Base-by-base conservation (phyloP, 2,329 filamentous ascomycete species). In the Lasiodiplodia hormozganensis region DNA sequence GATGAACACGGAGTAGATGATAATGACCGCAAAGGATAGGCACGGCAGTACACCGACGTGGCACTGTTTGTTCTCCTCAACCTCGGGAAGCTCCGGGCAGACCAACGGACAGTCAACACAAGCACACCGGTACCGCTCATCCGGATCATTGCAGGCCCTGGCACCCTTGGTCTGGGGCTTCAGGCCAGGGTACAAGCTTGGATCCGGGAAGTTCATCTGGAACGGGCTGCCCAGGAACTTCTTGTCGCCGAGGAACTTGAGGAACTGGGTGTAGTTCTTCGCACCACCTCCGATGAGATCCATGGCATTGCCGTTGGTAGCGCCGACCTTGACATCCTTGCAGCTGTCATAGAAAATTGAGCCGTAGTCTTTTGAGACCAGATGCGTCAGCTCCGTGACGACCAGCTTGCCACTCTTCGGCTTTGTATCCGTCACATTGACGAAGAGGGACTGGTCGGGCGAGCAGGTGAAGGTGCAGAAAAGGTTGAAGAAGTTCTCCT, bases 381-480 rank as follows among this genome's bases (percentile, higher is more conserved):
- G 83, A 76, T 97, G 95, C 76, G 97, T 94, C 25, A 99, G 82
- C 82, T 97, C 93, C 1, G 92, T 93, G 16, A 97, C 94, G n/a
- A 93, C 80, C 68, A 82, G 82, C 72, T 90, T 89, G 80, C 86
- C 77, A 71, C 82, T 79, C 80, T 85, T 92, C 25, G 86, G 80
- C 71, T 88, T 86, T 0, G 90, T 91, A 65, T 89, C 82, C 12
- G 96, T 98, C 53, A 99, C 89, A 75, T 99, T 99, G 78, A 99
- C 85, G 76, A 99, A 99, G 0, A 97, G 84, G 0, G 94, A 97
- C 79, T 99, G 96, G 76, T 99, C 92, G 6, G 96, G 95, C 4
- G 96, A 99, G 83, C 96, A 99, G 2, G 94, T 98, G 77, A 99
- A 98, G 4, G 94, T 96, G 83, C 96, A 99, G 80, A 99, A 99